Base-by-base conservation (phyloP, 768 basidiomycete species). In the Xerocomellus chrysenteron region DNA sequence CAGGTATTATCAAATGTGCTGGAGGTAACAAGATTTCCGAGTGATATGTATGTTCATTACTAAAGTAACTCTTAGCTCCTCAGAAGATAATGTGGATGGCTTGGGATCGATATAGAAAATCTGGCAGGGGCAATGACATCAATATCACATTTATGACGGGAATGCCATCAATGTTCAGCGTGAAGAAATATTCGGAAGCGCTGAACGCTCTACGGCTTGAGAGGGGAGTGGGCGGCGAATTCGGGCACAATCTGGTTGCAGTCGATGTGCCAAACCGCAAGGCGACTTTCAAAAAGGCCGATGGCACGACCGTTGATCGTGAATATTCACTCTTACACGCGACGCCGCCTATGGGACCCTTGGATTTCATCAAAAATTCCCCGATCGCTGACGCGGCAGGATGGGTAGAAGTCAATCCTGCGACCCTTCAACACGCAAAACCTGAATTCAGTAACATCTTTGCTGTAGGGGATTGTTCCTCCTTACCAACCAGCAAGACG, bases 81-180 rank as follows among this genome's bases (percentile, higher is more conserved):
- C 90, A 93, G 68, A 94, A 95, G 74, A 90, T 94, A 52, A 94
- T 96, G 90, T 96, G 93, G 92, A 92, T 94, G 90, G 90, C 91
- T 45, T 93, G 91, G 90, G 91, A 94, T 68, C 77, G 85, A 47
- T 92, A 81, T 69, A 78, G 80, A 54, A 78, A 72, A 66, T 88
- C 88, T 11, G 78, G 78, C 3, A 81, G 88, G 19, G 69, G 75
- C 16, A 77, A 80, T 47, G 77, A 81, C 47, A 79, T 89, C 62
- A 77, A 83, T 49, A 68, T 90, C 58, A 83, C 91, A 55, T 96
- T 96, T 70, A 88, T 88, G 71, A 92, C 88, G 32, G 94, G 93
- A 58, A 90, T 87, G 89, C 93, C 94, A 17, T 82, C 88, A 43
- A 98, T 99, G 95, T 98, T 99, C 75, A 83, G 85, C 63, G 95